Conservation (phyloP, 164 flowering plant species). For the Santalum album region DNA sequence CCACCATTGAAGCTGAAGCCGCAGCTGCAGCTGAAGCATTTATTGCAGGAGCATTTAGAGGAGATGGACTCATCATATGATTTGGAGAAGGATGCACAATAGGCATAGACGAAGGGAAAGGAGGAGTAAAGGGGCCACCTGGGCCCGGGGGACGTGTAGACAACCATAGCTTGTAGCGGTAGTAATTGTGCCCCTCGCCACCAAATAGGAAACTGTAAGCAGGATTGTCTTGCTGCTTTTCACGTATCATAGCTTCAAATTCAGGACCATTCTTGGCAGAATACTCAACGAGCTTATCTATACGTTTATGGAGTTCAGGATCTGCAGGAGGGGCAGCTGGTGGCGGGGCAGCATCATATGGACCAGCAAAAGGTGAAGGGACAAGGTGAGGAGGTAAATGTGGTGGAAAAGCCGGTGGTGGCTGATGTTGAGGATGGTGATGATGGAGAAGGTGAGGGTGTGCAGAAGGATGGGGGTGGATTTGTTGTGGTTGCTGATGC, state of each 20-base stretch:
- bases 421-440: slow-evolving; percentile 51
- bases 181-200: slow-evolving; percentile 84
- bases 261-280: slow-evolving; percentile 88
- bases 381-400: slow-evolving; percentile 56
- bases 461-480: slow-evolving; percentile 39
- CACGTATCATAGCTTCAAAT: slow-evolving; percentile 94
- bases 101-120: slow-evolving; percentile 46
- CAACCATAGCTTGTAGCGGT: slow-evolving; percentile 78
- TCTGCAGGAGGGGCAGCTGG: slow-evolving; percentile 79
- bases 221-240: slow-evolving; percentile 87
- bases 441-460: slow-evolving; percentile 50
- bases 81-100: slow-evolving; percentile 55
- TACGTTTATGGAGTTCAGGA: slow-evolving; percentile 88
- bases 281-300: slow-evolving; percentile 90
- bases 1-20: slow-evolving; percentile 28
- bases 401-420: slow-evolving; percentile 48
- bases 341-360: slow-evolving; percentile 59
- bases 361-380: slow-evolving; percentile 49
- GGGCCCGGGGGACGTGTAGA: slow-evolving; percentile 36
- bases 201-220: slow-evolving; percentile 88
- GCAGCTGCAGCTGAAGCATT: slow-evolving; percentile 14
- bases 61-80: slow-evolving; percentile 48
- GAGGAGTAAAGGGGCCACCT: slow-evolving; percentile 50
- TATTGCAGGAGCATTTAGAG: slow-evolving; percentile 19
- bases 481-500: slow-evolving; percentile 47